phyloP scores from a whole-genome alignment of 768 basidiomycete species.

The Tricholomella constricta region DNA sequence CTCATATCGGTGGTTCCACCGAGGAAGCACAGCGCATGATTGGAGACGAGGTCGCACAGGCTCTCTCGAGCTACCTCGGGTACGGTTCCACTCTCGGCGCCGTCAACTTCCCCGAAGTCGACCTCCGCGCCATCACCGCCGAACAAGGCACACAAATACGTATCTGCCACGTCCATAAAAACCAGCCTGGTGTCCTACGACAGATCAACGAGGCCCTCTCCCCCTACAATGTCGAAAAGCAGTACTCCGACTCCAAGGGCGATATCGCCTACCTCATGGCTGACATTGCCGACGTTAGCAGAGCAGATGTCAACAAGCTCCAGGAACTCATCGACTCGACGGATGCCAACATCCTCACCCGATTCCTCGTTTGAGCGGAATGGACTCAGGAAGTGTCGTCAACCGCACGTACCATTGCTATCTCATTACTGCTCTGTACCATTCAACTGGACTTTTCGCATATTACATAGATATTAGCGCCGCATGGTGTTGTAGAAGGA shows the following conservation, averaged over 20 bases:
- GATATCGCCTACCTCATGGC: slow-evolving; percentile 95
- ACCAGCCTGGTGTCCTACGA: slow-evolving; percentile 92
- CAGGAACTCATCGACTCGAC: slow-evolving; percentile 79
- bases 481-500: slow-evolving; percentile 26
- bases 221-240: slow-evolving; percentile 98
- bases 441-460: slow-evolving; percentile 51
- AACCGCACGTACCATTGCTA: slow-evolving; percentile 21
- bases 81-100: slow-evolving; percentile 89
- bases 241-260: slow-evolving; percentile 96
- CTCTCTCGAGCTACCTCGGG: slow-evolving; percentile 86
- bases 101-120: slow-evolving; percentile 99
- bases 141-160: slow-evolving; percentile 83
- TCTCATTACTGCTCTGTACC: slow-evolving; percentile 27
- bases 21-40: slow-evolving; percentile 99
- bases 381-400: background rate
- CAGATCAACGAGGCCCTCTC: slow-evolving; percentile 93
- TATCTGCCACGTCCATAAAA: slow-evolving; percentile 94
- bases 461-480: slow-evolving; percentile 24
- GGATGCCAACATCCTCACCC: slow-evolving; percentile 85
- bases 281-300: slow-evolving; percentile 91
- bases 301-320: slow-evolving; percentile 74
- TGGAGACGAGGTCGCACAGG: slow-evolving; percentile 88
- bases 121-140: slow-evolving; percentile 86
- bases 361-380: slow-evolving; percentile 63
- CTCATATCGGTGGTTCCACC: slow-evolving; percentile 98